Base-by-base conservation (phyloP, 1,139 yeast species). In the Debaryomyces sp. region DNA sequence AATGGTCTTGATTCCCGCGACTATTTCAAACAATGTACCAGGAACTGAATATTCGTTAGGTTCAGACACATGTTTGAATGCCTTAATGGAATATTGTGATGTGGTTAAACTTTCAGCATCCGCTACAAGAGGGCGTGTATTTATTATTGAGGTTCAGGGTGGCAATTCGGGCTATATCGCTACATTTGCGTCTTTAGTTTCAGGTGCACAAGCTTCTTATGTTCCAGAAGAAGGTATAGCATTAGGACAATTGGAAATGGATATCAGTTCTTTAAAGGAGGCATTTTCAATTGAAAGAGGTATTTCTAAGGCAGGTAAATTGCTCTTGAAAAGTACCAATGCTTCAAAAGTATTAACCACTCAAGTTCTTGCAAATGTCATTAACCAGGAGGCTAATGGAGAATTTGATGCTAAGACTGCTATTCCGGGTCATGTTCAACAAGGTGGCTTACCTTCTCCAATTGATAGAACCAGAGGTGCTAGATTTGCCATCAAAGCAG, bases 341-440 rank as follows among this genome's bases (percentile, higher is more conserved):
- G 96, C 98, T 2, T 87, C 96, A 21, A 75, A 80, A 51, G 91
- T 92, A 27, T 85, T 89, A 66, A 78, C 92, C 29, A 89, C 98
- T 6, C 84, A 88, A 53, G 78, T 88, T 52, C 78, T 94, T 59
- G 91, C 96, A 27, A 85, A 89, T 51, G 89, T 94, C 54, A 84
- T 92, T 60, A 82, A 84, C 56, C 87, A 87, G 55, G 94, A 90
- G 60, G 82, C 91, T 38, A 74, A 80, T 45, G 87, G 88, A 45
- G 77, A 80, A 53, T 94, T 91, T 63, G 97, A 92, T 62, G 89
- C 96, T 17, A 87, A 96, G 68, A 91, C 96, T 4, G 99, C 99
- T 13, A 85, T 92, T 48, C 99, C 99, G 10, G 99, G 99, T 26
- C 99, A 94, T 64, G 96, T 91, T 46, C 99, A 94, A 76, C 99